Evolutionary conservation across 2,329 filamentous ascomycete genomes (phyloP), one percentile per base, ranked within the genome.

Genomic region (Tolypocladium guangdongense): DNA sequence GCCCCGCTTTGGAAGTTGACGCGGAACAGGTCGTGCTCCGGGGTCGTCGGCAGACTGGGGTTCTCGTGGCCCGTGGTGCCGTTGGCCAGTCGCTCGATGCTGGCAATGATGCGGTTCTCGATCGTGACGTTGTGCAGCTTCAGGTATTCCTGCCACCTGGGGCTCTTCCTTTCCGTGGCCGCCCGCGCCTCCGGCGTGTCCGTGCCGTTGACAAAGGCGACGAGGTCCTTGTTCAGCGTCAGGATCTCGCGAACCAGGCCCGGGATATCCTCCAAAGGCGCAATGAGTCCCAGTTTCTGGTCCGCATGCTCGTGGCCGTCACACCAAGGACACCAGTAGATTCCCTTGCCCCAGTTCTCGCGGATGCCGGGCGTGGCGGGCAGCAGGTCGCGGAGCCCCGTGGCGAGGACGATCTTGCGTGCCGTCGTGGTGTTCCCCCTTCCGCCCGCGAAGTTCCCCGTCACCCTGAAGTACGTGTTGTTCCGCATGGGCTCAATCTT

Each of bases 271-370:
- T 68, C 59, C 0, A 83, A 63, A 1, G 68, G 57, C 1, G 71
- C 74, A 0, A 85, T 62, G 36, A 84, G 69, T 1, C 81, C 80
- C 1, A 84, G 70, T 0, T 73, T 55, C 56, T 83, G 80, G 60
- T 83, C 78, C 0, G 75, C 76, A 62, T 84, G 80, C 65, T 84
- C 81, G 57, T 77, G 72, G 14, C 81, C 81, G 60, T 84, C 81
- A 57, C 81, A 84, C 81, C 81, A 84, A 0, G 80, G 80, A 52
- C 81, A 84, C 79, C 81, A 84, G 66, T 69, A 84, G 51, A 84
- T 75, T 7, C 81, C 82, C 55, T 77, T 72, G 49, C 78, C 80
- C 74, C 78, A 84, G 59, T 74, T 76, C 52, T 81, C 76, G 8
- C 58, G 35, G 0, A 84, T 52, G 0, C 82, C 81, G 0, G 81